A percentile compares a stretch with the other conserved stretches of the same genome.
Evolutionary conservation across 768 basidiomycete genomes (phyloP).

Genomic region (Cyclocybe aegerita): DNA sequence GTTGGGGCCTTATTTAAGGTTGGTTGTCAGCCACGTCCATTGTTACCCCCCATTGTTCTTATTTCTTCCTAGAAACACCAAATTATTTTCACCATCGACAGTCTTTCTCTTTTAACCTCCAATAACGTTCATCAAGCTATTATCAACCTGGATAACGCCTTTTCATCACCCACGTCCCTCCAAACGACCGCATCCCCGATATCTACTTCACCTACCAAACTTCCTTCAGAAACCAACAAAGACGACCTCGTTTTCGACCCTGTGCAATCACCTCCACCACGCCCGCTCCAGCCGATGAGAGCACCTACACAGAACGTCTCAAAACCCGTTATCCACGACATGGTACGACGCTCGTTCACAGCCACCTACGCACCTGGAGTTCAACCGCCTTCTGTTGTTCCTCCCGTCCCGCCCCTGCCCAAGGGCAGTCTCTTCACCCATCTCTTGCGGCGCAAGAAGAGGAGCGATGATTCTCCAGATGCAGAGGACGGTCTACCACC

Average conservation of each 20-base stretch:
- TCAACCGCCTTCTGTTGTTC: slow-evolving; percentile 14
- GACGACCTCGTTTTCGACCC: not conserved
- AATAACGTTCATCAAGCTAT: slow-evolving; percentile 36
- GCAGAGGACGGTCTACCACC: slow-evolving; percentile 28
- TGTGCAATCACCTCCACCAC: not conserved
- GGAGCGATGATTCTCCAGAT: slow-evolving; percentile 23
- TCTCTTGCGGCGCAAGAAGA: slow-evolving; percentile 42
- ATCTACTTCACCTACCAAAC: slow-evolving; percentile 3
- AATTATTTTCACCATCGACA: slow-evolving; percentile 45
- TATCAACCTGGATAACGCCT: slow-evolving; percentile 14
- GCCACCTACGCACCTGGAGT: slow-evolving; percentile 28
- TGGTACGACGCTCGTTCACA: slow-evolving; percentile 31
- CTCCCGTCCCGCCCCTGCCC: slow-evolving; percentile 17
- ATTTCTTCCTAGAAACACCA: slow-evolving; percentile 36
- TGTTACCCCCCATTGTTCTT: slow-evolving; percentile 23
- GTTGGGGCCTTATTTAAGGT: slow-evolving; percentile 48
- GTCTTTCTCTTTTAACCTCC: slow-evolving; percentile 41
- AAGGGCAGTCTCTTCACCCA: slow-evolving; percentile 33
- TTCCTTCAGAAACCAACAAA: not conserved
- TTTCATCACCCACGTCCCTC: slow-evolving; percentile 2
- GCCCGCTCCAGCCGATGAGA: slow-evolving; percentile 18
- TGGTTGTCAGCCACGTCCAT: slow-evolving; percentile 16
- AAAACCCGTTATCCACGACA: slow-evolving; percentile 17
- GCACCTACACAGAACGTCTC: slow-evolving; percentile 12
- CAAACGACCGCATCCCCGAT: slow-evolving; percentile 5